Conservation (phyloP, 2,329 filamentous ascomycete species). For the Coniochaeta pulveracea region DNA sequence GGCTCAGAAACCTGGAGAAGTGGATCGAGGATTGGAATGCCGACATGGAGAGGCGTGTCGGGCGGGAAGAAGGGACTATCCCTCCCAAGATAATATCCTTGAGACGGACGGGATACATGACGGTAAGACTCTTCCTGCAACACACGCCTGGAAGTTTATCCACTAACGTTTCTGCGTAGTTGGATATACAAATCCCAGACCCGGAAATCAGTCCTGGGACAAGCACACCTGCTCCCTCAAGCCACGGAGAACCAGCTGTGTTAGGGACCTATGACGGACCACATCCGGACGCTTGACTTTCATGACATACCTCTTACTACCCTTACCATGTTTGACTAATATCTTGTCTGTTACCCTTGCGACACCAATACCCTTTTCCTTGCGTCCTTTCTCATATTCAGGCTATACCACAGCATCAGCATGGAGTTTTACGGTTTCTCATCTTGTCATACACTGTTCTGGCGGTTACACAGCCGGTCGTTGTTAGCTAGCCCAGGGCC, state of each 20-base stretch:
- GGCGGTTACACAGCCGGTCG: no score
- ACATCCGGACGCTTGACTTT: neutral
- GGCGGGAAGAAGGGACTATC: constrained; percentile 36
- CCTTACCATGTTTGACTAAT: neutral
- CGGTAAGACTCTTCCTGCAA: constrained; percentile 33
- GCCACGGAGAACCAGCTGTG: constrained; percentile 11
- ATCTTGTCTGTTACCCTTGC: constrained; percentile 1
- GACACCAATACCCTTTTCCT: constrained; percentile 3
- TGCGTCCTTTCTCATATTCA: neutral
- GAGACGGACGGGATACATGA: constrained; percentile 80
- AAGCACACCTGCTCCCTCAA: constrained; percentile 30
- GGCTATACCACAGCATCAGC: constrained; percentile 8
- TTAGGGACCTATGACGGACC: neutral
- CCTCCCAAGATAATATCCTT: constrained; percentile 67
- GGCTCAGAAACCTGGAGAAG: constrained; percentile 57
- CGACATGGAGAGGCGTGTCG: constrained; percentile 48
- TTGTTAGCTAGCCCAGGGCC: no score
- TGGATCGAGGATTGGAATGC: constrained; percentile 85
- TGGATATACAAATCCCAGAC: constrained; percentile 74
- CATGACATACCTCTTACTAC: neutral
- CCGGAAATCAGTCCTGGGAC: constrained; percentile 47
- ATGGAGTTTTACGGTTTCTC: constrained; percentile 9
- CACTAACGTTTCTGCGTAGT: constrained; percentile 30
- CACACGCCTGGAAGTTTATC: neutral
- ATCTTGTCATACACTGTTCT: no score